Conservation (phyloP, 2,329 filamentous ascomycete genomes). For the Neurospora sp. region DNA sequence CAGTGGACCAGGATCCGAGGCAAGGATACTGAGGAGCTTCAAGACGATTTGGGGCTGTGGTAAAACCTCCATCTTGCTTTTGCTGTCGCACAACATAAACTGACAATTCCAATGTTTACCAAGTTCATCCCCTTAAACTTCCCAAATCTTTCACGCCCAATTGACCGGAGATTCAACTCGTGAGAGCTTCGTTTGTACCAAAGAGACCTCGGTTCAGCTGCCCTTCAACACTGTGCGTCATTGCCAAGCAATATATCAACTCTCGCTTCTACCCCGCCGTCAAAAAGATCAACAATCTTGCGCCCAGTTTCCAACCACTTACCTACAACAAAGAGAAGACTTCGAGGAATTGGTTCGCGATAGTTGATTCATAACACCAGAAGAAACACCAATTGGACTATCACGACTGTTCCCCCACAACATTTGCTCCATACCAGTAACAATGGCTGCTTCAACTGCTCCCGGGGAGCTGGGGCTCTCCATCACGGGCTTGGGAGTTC, state of each 20-base stretch:
- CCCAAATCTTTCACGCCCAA: background rate
- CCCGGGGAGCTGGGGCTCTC: constrained; percentile 47
- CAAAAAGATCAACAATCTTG: background rate
- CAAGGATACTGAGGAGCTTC: background rate
- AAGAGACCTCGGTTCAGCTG: background rate
- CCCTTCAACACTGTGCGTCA: background rate
- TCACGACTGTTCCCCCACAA: background rate
- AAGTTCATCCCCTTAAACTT: background rate
- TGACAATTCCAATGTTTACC: background rate
- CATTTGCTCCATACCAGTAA: background rate
- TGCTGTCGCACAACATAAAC: background rate
- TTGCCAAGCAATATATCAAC: background rate
- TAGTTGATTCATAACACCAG: background rate
- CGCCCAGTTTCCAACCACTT: background rate
- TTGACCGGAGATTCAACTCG: background rate
- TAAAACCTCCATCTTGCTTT: background rate
- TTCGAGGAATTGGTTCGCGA: background rate
- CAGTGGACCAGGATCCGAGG: background rate
- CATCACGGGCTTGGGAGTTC: constrained; percentile 46
- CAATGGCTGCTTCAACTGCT: constrained; percentile 32
- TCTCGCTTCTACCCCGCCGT: background rate
- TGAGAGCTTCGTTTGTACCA: background rate
- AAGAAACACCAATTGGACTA: constrained; percentile 7
- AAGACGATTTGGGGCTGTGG: background rate
- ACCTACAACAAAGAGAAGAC: background rate